Conservation (phyloP, 257 asterid genomes). For the Ehretia macrophylla region DNA sequence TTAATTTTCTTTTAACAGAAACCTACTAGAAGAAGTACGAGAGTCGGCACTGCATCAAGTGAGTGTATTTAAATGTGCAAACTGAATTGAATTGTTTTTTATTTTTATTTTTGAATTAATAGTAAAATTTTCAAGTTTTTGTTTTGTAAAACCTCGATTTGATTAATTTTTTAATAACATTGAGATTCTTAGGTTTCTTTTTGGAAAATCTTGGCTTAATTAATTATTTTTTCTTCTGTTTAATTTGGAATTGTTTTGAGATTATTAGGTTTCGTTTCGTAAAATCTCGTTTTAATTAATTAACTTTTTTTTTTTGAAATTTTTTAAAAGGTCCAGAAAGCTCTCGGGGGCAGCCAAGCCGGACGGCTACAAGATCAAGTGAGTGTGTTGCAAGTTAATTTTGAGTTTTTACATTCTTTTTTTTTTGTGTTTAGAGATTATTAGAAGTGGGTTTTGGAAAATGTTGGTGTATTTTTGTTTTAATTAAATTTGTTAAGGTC, state of each 20-base stretch:
- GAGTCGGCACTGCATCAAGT: neutral
- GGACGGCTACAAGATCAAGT: constrained; percentile 25
- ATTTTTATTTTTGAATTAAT: no score
- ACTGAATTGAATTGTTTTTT: no score
- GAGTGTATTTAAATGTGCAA: neutral
- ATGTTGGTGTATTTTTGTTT: neutral
- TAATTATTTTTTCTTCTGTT: no score
- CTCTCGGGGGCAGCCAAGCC: no score
- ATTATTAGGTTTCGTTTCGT: neutral
- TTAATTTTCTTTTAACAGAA: constrained; percentile 23
- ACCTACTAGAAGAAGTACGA: constrained; percentile 26
- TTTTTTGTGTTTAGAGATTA: constrained; percentile 1
- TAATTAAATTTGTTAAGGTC: constrained; percentile 8
- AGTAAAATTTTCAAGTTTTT: no score
- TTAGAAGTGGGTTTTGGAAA: constrained; percentile 5
- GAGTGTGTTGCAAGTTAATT: constrained; percentile 7
- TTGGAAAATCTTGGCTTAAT: no score
- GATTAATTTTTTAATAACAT: no score
- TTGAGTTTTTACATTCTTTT: neutral
- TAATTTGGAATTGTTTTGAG: neutral
- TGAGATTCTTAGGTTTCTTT: no score
- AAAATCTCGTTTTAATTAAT: neutral
- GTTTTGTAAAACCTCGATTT: no score
- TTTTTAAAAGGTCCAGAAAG: no score
- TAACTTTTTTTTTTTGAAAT: no score